Base-by-base conservation (phyloP, 108 stramenopile species). In the Pseudonitzschia pungens region DNA sequence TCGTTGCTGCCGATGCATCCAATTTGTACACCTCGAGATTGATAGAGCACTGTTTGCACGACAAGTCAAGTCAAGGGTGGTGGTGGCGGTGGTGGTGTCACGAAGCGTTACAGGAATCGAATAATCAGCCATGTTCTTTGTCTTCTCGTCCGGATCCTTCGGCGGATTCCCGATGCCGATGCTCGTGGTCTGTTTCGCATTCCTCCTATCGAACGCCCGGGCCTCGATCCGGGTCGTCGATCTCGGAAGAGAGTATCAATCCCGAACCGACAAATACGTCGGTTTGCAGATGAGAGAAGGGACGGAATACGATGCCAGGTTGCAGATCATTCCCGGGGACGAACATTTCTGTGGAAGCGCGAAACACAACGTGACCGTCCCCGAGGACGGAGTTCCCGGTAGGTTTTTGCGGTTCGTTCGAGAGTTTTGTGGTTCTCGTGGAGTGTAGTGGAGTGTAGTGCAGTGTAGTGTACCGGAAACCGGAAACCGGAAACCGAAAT, bases 301-400 rank as follows among this genome's bases (percentile, higher is more conserved):
- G 43, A 5, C 50, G 1, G 22, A 67, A 51, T 67, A 67, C 22
- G 21, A 36, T 2, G 66, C 66, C 4, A 22, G 66, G 50, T 21
- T 67, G 14, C 66, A 67, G 27, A 14, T 12, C 6, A 24, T 67
- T 28, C 26, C 16, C 27, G 45, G 45, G 9, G 45, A 45, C 22
- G 18, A 44, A 48, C 66, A 67, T 29, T 28, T 67, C 0, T 67
- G 66, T 16, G 44, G 44, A 6, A 18, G 16, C 0, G 27, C n/a
- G 20, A 20, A 22, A 2, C 4, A 7, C 5, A 4, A 50, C 26
- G 66, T 67, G 28, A 67, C 42, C 7, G 66, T 67, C n/a, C 66
- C 66, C n/a, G 16, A 50, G 15, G 66, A 67, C 50, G 66, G 66
- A 6, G 41, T 44, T 21, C 66, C 66, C 8, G 66, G 66, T 67